Percentiles rank a stretch among this genome's conserved stretches.
Conservation (phyloP, 441 rosid genomes). For the Euphorbia celastroides region DNA sequence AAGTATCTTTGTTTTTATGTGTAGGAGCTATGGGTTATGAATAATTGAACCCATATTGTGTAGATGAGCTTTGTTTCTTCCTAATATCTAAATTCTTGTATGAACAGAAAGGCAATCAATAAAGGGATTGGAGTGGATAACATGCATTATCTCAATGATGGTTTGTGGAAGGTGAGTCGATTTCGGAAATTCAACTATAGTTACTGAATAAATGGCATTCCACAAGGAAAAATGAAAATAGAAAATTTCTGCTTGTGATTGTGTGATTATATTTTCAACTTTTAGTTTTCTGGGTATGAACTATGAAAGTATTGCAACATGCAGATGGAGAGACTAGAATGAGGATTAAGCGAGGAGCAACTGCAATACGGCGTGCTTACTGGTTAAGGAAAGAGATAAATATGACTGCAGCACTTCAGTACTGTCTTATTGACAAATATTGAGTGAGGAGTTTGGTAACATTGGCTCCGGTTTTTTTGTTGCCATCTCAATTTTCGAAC, state of each 20-base stretch:
- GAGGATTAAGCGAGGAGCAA: conserved; percentile 22
- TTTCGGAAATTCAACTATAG: background rate
- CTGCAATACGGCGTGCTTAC: conserved; percentile 13
- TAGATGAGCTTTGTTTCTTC: background rate
- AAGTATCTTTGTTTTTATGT: background rate
- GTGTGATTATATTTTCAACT: background rate
- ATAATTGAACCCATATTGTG: background rate
- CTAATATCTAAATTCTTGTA: background rate
- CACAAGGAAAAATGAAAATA: background rate
- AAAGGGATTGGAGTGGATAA: conserved; percentile 97
- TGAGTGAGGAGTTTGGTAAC: background rate
- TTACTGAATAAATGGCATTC: background rate
- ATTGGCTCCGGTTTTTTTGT: background rate
- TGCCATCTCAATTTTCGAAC: conserved; percentile 2
- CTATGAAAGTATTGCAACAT: conserved; percentile 1
- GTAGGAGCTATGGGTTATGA: background rate
- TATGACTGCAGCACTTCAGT: background rate
- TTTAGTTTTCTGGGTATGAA: background rate
- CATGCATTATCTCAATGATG: conserved; percentile 98
- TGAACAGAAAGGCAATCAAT: conserved; percentile 69
- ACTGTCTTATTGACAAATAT: conserved; percentile 5
- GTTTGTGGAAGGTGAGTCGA: conserved; percentile 86
- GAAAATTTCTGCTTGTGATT: background rate
- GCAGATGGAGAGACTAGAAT: conserved; percentile 89
- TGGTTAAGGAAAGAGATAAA: background rate